These are phyloP conservation scores for Verruconis gallopava DNA, from an alignment of 2,329 filamentous ascomycete genomes.

Conservation along the genomic window DNA sequence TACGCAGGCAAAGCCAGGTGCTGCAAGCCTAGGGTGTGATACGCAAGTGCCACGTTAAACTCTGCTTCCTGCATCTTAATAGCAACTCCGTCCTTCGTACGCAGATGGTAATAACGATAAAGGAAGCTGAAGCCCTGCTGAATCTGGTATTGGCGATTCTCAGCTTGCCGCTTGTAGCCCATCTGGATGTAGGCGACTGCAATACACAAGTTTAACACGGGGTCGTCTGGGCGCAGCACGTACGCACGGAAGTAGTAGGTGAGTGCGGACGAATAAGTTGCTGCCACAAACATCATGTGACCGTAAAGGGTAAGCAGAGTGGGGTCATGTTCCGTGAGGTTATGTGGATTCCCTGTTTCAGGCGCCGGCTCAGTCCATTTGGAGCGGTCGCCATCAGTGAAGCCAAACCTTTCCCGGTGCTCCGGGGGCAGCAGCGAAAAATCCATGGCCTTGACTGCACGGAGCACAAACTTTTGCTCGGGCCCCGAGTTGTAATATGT, in stretches of 20 bases:
- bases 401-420: slow-evolving; percentile 31
- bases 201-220: slow-evolving; percentile 67
- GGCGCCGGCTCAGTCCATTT: slow-evolving; percentile 23
- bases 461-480: slow-evolving; percentile 79
- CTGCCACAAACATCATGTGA: slow-evolving; percentile 74
- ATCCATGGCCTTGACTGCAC: slow-evolving; percentile 86
- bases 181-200: slow-evolving; percentile 80
- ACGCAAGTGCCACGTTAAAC: slow-evolving; percentile 66
- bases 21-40: slow-evolving; percentile 60
- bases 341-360: slow-evolving; percentile 23
- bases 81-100: slow-evolving; percentile 31
- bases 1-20: slow-evolving; percentile 66
- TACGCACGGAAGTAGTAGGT: slow-evolving; percentile 65
- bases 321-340: slow-evolving; percentile 52
- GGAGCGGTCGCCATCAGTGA: slow-evolving; percentile 24
- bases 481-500: slow-evolving; percentile 70
- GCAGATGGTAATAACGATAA: slow-evolving; percentile 54
- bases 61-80: slow-evolving; percentile 58
- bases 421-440: slow-evolving; percentile 45
- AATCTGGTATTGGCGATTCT: slow-evolving; percentile 80
- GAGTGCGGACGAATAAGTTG: slow-evolving; percentile 69
- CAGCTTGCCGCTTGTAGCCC: slow-evolving; percentile 74
- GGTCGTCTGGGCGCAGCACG: slow-evolving; percentile 61
- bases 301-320: slow-evolving; percentile 79
- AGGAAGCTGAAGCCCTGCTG: slow-evolving; percentile 76